Base-by-base conservation (phyloP, 176 grass and related monocot species). In the Miscanthus lutarioriparius region DNA sequence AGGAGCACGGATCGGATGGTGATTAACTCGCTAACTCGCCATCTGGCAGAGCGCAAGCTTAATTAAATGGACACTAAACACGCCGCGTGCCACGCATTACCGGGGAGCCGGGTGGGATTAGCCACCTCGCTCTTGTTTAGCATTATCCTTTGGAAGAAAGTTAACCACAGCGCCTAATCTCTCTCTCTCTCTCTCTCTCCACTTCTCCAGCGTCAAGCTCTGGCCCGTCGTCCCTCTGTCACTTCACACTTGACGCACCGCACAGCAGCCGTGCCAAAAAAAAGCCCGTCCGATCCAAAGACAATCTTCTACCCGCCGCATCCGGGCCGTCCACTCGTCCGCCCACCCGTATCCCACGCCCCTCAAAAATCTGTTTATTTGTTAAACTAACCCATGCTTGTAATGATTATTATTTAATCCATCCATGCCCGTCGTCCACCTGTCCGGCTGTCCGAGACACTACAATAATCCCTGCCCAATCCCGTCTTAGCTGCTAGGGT, bases 401-500 rank as follows among this genome's bases (percentile, higher is more conserved):
- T 38, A 7, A 38, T 45, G 5, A 14, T 49, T 0, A 35, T 35
- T 35, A 35, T 35, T 35, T 19, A 14, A n/a, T n/a, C n/a, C n/a
- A 48, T 53, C 16, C 16, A 1, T 20, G 49, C 17, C 49, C 49
- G 49, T 36, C 47, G 33, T 14, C 79, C 80, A 69, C 67, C 65
- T 71, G 67, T 72, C 66, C 13, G 68, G 53, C 65, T 71, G 67
- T 72, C 66, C 13, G 68, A 70, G 47, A 64, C 28, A 40, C 48
- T 70, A 70, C 48, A 71, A 81, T 70, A 70, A 40, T 71, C 79
- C 47, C 22, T 38, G 80, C 48, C 66, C 67, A 82, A 61, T 61
- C 64, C 67, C 33, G 36, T 71, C 15, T 82, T 61, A 72, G 65
- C 65, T 1, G 67, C 67, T 82, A 72, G 67, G 67, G 80, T 39